A percentile compares a stretch with the other conserved stretches of the same genome.
phyloP scores from a whole-genome alignment of 805 yeast genomes.

The Candida sanyiensis region DNA sequence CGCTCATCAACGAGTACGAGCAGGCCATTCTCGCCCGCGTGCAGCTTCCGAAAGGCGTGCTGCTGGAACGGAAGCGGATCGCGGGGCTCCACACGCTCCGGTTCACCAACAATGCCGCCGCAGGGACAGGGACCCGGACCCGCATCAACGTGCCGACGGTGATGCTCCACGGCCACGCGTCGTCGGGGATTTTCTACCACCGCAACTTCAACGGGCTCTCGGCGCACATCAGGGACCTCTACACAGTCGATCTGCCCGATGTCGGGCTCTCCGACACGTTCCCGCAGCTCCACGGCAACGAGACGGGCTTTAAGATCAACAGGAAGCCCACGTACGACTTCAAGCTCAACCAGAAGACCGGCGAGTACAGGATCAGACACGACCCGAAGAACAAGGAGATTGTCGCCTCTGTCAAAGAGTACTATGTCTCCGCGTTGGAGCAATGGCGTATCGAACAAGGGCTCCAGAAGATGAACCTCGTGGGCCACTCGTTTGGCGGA shows the following conservation, averaged over 20 bases:
- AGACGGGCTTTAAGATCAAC: constrained; percentile 4
- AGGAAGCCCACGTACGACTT: constrained; percentile 14
- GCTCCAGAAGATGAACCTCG: constrained; percentile 49
- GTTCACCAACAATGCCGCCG: constrained; percentile 22
- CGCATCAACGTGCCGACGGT: constrained; percentile 35
- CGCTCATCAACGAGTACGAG: constrained; percentile 16
- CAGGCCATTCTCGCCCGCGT: constrained; percentile 14
- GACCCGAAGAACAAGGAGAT: constrained; percentile 16
- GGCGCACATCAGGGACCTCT: constrained; percentile 46
- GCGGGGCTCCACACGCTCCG: constrained; percentile 22
- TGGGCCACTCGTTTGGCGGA: constrained; percentile 81
- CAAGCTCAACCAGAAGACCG: constrained; percentile 3
- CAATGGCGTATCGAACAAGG: constrained; percentile 50
- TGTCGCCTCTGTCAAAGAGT: constrained; percentile 41
- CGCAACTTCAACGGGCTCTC: constrained; percentile 57
- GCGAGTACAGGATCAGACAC: constrained; percentile 15
- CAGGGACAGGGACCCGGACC: no score
- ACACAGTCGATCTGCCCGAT: constrained; percentile 67
- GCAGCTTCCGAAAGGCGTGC: constrained; percentile 11
- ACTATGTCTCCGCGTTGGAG: constrained; percentile 56
- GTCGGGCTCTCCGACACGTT: constrained; percentile 51
- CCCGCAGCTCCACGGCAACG: constrained; percentile 19
- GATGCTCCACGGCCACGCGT: constrained; percentile 89
- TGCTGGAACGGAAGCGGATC: constrained; percentile 5
- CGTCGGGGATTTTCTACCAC: constrained; percentile 77